Base-by-base conservation (phyloP, 2,329 filamentous ascomycete species). In the Alternaria alternata region DNA sequence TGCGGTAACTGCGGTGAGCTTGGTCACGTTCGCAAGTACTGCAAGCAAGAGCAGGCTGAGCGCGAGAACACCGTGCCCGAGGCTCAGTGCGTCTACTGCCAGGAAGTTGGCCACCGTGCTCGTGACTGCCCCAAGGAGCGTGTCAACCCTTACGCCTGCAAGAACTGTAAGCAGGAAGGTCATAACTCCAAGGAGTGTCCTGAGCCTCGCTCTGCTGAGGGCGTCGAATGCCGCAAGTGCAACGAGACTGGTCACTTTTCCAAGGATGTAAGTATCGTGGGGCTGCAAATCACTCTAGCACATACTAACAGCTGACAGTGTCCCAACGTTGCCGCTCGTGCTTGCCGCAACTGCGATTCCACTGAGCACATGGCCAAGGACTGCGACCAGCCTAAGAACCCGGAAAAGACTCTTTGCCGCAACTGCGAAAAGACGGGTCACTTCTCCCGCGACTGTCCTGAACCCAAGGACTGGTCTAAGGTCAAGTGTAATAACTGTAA, bases 401-500 rank as follows among this genome's bases (percentile, higher is more conserved):
- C 71, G 11, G 71, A 67, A 32, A 75, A 83, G 78, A 63, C 75
- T 3, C 75, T 72, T 59, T 86, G 84, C 77, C 82, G 84, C 70
- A 91, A 91, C 78, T 91, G 89, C 71, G 88, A 89, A 22, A 77
- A 87, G 63, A 84, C 86, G 51, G 89, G 88, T 7, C 88, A 91
- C 63, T 83, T 85, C 52, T 79, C 82, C 54, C 81, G 81, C 22
- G 85, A 87, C 9, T 88, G 88, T 65, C 82, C 86, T 28, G 81
- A 88, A 74, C 88, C 85, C 16, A 83, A 83, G 57, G 85, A 86
- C 60, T 73, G 81, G 82, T 65, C 70, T 53, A 81, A 80, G 69
- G 78, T 80, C 74, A 83, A 73, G 81, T 82, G 83, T 69, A 77
- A 73, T 57, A 82, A 82, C 73, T 85, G 83, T 63, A 76, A 76